A percentile compares a stretch with the other conserved stretches of the same genome.
Conservation (phyloP, 306 rosid genomes). For the Morella rubra region DNA sequence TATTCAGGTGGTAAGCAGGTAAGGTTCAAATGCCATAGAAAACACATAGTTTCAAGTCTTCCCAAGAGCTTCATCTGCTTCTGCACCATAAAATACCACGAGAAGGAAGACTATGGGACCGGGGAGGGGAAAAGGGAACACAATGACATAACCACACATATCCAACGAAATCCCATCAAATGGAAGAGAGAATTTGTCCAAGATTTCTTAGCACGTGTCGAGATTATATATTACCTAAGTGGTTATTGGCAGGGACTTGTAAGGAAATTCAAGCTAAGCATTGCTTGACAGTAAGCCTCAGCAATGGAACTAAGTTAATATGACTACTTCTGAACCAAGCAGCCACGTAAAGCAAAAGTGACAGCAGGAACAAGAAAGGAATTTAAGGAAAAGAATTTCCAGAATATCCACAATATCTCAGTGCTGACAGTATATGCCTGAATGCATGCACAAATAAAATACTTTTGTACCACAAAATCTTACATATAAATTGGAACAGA, state of each 20-base stretch:
- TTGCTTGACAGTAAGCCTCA: neutral
- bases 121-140: too few relatives aligned
- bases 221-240: neutral
- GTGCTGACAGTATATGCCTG: neutral
- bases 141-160: neutral
- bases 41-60: neutral
- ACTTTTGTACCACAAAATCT: neutral
- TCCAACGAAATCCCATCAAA: neutral
- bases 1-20: neutral
- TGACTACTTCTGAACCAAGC: neutral
- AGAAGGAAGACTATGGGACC: neutral
- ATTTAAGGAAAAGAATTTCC: neutral
- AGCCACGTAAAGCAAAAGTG: neutral
- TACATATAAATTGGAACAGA: neutral
- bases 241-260: neutral
- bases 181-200: neutral
- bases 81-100: neutral
- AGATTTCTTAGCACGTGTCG: neutral
- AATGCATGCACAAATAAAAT: neutral
- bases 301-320: neutral
- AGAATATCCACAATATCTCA: neutral
- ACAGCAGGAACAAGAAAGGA: constrained; percentile 3
- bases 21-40: neutral
- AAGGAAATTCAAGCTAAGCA: too few relatives aligned
- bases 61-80: neutral